These are phyloP conservation scores for Colletotrichum liaoningense DNA, from an alignment of 2,329 filamentous ascomycete genomes.

Conservation along the genomic window DNA sequence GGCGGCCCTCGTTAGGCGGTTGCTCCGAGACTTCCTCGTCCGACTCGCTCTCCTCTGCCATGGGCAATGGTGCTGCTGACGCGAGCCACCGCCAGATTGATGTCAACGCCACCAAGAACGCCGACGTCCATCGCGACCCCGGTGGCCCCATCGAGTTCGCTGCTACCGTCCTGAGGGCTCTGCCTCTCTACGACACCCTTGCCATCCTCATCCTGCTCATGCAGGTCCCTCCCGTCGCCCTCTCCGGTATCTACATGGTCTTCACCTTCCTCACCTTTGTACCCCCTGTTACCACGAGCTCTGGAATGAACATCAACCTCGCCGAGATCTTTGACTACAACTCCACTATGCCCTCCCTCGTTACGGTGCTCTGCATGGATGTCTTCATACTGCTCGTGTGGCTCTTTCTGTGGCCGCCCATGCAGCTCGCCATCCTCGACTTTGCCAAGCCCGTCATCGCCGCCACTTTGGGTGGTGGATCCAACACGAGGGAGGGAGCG, in stretches of 20 bases:
- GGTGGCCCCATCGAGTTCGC: conserved; percentile 82
- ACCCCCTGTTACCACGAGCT: conserved; percentile 81
- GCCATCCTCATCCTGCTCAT: conserved; percentile 96
- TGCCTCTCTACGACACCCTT: conserved; percentile 93
- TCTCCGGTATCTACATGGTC: conserved; percentile 90
- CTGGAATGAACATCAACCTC: conserved; percentile 83
- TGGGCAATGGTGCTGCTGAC: conserved; percentile 52
- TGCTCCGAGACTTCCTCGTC: conserved; percentile 67
- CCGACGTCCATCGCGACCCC: conserved; percentile 75
- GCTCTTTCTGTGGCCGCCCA: conserved; percentile 87
- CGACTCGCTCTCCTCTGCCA: conserved; percentile 57
- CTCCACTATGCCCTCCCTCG: conserved; percentile 85
- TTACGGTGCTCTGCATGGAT: conserved; percentile 87
- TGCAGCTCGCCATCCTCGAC: conserved; percentile 89
- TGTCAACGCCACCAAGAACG: conserved; percentile 75
- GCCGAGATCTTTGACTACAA: conserved; percentile 93
- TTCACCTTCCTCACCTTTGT: conserved; percentile 96
- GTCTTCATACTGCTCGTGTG: conserved; percentile 85
- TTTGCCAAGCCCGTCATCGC: conserved; percentile 94
- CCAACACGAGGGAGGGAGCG: conserved; percentile 74
- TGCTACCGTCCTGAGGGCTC: conserved; percentile 87
- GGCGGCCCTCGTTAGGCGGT: conserved; percentile 61
- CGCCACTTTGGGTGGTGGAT: conserved; percentile 87
- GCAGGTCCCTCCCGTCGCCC: conserved; percentile 87
- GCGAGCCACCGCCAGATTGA: conserved; percentile 74